phyloP scores from a whole-genome alignment of 129 eudicot species.

The Chrysanthemum seticuspe region DNA sequence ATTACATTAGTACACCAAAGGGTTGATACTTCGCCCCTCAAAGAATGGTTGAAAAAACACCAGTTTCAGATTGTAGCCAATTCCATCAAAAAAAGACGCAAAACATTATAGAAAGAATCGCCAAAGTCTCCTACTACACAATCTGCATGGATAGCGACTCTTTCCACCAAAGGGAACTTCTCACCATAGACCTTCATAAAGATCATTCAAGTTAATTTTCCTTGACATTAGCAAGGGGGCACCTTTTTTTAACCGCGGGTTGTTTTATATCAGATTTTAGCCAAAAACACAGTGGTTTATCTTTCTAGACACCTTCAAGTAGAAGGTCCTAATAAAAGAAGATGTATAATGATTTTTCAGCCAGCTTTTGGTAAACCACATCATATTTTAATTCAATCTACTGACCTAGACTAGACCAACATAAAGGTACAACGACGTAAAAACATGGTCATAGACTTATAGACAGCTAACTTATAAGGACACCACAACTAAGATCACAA shows the following conservation, averaged over 20 bases:
- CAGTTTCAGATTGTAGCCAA: slow-evolving; percentile 63
- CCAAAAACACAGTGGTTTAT: slow-evolving; percentile 16
- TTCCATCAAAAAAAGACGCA: slow-evolving; percentile 67
- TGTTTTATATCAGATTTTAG: slow-evolving; percentile 1
- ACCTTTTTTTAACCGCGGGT: slow-evolving; percentile 5
- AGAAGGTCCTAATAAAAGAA: neutral
- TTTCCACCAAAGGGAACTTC: slow-evolving; percentile 86
- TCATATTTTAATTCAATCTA: neutral
- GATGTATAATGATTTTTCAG: neutral
- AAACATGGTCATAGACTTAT: neutral
- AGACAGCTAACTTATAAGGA: slow-evolving; percentile 3
- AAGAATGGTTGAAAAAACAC: slow-evolving; percentile 68
- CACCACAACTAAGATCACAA: slow-evolving; percentile 4
- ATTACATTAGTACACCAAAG: slow-evolving; percentile 60
- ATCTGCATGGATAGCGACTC: slow-evolving; percentile 58
- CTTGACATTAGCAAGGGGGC: slow-evolving; percentile 34
- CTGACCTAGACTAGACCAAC: slow-evolving; percentile 9
- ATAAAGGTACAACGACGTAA: slow-evolving; percentile 7
- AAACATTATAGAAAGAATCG: slow-evolving; percentile 78
- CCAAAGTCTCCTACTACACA: slow-evolving; percentile 75
- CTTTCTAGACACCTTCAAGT: slow-evolving; percentile 22
- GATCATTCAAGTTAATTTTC: slow-evolving; percentile 69
- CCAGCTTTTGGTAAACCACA: neutral
- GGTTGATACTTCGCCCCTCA: slow-evolving; percentile 86
- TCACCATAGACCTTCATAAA: slow-evolving; percentile 93